Base-by-base conservation (phyloP, 2,329 filamentous ascomycete species). In the Penicillium sp. region DNA sequence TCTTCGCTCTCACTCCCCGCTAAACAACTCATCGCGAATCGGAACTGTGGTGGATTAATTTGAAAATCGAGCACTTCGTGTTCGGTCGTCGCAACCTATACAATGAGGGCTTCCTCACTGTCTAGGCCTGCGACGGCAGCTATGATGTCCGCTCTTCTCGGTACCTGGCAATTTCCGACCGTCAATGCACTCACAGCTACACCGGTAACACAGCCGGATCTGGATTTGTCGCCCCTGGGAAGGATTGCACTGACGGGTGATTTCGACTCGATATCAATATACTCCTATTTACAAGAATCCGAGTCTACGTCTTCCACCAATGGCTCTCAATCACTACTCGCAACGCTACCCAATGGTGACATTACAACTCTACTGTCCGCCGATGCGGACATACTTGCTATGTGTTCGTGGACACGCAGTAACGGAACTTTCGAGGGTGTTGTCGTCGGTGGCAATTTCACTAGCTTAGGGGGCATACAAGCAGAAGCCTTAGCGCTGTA, bases 371-470 rank as follows among this genome's bases (percentile, higher is more conserved):
- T 97, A 49, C 83, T 87, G 53, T 81, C 84, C 42, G 87, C 91
- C 46, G 91, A 97, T 73, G 92, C 88, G 57, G 85, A 88, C 49
- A 96, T 99, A 67, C 83, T 86, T 67, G 82, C 90, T 62, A 94
- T 99, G 89, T 99, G 94, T 76, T 78, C 87, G 20, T 90, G 93
- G 65, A 79, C 85, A 52, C 76, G 81, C 64, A 79, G 81, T 57
- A 82, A 90, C 71, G 88, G 89, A 62, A 81, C 79, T 5, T 74
- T 87, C 56, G 79, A 83, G n/a, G 87, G 88, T 42, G 83, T 97
- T 26, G 83, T 97, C 48, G 82, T 99, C 16, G 94, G 89, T 56
- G 94, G 94, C 48, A 97, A 97, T 76, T 99, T 99, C 70, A 97
- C 94, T 30, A 95, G 90, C 71, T 77, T 99, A 60, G 90, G 87